A percentile compares a stretch with the other conserved stretches of the same genome.
phyloP scores from a whole-genome alignment of 805 yeast genomes.

The Candida methanosorbosa region DNA sequence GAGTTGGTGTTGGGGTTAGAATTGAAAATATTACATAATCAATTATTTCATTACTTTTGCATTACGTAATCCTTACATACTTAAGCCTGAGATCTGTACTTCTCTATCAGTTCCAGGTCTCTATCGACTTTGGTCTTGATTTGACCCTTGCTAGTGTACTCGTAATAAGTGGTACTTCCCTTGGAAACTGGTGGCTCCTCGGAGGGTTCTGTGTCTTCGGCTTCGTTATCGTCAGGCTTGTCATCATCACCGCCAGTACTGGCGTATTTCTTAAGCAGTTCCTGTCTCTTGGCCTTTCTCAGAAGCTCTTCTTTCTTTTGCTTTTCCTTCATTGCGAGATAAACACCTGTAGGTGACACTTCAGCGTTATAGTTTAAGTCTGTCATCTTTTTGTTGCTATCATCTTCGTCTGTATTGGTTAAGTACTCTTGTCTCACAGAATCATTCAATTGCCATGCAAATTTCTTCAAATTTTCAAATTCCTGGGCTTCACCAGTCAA shows the following conservation, averaged over 20 bases:
- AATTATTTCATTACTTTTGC: no score
- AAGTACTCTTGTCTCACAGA: conserved; percentile 6
- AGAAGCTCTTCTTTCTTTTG: conserved; percentile 20
- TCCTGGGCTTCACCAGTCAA: conserved; percentile 50
- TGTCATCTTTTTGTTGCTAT: conserved; percentile 8
- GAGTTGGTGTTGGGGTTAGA: no score
- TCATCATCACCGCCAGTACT: conserved; percentile 4
- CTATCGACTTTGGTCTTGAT: conserved; percentile 5
- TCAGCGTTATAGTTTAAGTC: conserved; percentile 21
- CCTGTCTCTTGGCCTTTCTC: conserved; percentile 21
- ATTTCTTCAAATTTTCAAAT: conserved; percentile 36
- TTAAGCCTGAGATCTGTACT: no score
- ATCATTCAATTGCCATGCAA: conserved; percentile 33
- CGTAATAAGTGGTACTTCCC: conserved; percentile 1
- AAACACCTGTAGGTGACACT: conserved; percentile 40
- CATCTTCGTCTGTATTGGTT: conserved; percentile 7
- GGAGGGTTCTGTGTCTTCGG: background rate
- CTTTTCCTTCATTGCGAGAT: conserved; percentile 25
- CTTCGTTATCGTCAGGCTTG: background rate
- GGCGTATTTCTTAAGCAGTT: conserved; percentile 32
- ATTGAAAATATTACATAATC: no score
- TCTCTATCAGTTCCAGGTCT: conserved; percentile 2
- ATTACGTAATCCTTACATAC: no score
- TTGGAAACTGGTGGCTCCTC: background rate
- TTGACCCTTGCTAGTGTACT: conserved; percentile 3